Conservation (phyloP, 2,329 filamentous ascomycete genomes). For the Ophiostoma tasmaniense region DNA sequence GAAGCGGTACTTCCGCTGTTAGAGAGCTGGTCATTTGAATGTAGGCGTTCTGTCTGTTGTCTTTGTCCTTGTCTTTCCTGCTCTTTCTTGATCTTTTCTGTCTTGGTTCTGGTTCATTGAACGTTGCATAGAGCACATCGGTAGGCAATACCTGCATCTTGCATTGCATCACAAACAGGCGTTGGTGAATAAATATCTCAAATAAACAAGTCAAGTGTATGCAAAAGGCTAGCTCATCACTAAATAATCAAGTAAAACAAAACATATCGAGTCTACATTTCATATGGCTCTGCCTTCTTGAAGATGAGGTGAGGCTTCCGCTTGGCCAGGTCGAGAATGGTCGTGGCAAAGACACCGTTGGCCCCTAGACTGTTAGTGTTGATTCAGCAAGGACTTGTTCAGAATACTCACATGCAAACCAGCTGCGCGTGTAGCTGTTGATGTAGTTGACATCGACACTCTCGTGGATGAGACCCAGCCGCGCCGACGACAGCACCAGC, state of each 20-base stretch:
- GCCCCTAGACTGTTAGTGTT: slow-evolving; percentile 49
- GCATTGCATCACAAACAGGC: not conserved
- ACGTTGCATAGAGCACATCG: not conserved
- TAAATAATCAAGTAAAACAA: not conserved
- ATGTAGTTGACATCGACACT: slow-evolving; percentile 70
- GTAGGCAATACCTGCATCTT: not conserved
- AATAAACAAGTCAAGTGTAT: not conserved
- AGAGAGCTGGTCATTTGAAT: too few species aligned
- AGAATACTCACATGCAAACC: slow-evolving; percentile 66
- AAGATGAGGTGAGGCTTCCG: slow-evolving; percentile 86
- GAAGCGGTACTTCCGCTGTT: slow-evolving; percentile 84
- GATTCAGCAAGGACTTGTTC: not conserved
- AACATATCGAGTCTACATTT: slow-evolving; percentile 29
- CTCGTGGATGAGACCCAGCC: slow-evolving; percentile 80
- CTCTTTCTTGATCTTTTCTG: not conserved
- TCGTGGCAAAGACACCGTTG: slow-evolving; percentile 90
- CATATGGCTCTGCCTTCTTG: slow-evolving; percentile 52
- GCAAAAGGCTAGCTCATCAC: too few species aligned
- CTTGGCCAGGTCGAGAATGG: slow-evolving; percentile 79
- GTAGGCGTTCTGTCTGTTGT: not conserved
- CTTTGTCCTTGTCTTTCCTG: not conserved
- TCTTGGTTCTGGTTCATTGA: not conserved
- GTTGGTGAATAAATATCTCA: not conserved
- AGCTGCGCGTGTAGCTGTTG: slow-evolving; percentile 69
- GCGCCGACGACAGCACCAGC: slow-evolving; percentile 65